phyloP scores from a whole-genome alignment of 495 filamentous ascomycete genomes.

The Aspergillus hancockii region DNA sequence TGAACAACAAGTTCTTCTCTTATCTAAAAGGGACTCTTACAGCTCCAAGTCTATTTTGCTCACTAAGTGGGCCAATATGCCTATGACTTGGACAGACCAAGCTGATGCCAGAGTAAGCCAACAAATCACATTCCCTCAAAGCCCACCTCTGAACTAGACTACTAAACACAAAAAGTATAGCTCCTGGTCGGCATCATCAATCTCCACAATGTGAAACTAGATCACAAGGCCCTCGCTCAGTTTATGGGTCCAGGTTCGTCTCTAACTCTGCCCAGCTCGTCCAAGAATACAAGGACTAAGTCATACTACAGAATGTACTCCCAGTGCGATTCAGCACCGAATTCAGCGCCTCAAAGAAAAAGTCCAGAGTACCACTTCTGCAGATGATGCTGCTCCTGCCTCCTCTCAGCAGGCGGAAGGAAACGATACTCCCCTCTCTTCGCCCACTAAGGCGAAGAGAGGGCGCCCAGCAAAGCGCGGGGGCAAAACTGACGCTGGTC shows the following conservation, averaged over 20 bases:
- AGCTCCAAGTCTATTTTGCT: too few species aligned
- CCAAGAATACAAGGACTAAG: background rate
- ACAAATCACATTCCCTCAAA: background rate
- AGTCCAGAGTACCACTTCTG: constrained; percentile 3
- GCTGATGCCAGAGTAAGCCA: constrained; percentile 26
- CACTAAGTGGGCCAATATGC: constrained; percentile 22
- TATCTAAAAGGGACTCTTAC: background rate
- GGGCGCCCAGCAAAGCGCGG: constrained; percentile 4
- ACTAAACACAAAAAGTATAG: constrained; percentile 12
- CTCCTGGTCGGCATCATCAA: constrained; percentile 29
- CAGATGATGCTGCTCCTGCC: background rate
- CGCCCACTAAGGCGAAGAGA: constrained; percentile 2
- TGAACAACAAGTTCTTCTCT: background rate
- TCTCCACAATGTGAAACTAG: constrained; percentile 19
- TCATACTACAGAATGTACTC: constrained; percentile 24
- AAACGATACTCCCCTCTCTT: background rate
- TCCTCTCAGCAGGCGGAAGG: background rate
- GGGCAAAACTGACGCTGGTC: background rate
- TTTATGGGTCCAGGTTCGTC: constrained; percentile 30
- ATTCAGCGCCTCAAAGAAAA: constrained; percentile 28
- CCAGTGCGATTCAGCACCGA: constrained; percentile 31
- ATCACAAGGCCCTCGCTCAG: constrained; percentile 24
- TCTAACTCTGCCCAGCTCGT: background rate
- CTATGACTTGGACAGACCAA: constrained; percentile 28
- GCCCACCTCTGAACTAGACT: background rate